These are phyloP conservation scores for Phlyctochytrium planicorne DNA, from an alignment of 192 early-diverging fungal genomes.

Conservation along the genomic window DNA sequence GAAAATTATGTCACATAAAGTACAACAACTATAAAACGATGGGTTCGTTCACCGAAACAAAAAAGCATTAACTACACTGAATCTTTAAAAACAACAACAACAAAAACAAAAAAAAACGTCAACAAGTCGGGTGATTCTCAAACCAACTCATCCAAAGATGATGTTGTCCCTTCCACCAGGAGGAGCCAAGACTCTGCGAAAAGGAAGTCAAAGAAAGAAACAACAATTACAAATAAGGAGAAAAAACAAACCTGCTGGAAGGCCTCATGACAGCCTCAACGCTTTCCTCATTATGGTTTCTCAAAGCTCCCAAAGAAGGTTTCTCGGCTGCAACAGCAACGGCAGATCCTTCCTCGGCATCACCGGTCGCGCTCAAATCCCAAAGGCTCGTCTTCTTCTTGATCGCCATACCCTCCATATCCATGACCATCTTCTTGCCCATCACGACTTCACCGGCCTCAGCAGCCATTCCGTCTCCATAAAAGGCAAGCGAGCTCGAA, in stretches of 20 bases:
- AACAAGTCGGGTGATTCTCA: no score
- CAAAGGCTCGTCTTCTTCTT: no score
- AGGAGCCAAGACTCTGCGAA: conserved; percentile 28
- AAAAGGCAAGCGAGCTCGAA: conserved; percentile 3
- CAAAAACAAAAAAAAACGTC: no score
- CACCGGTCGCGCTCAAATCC: not conserved
- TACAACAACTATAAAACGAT: no score
- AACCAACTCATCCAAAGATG: conserved; percentile 34
- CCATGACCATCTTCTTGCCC: not conserved
- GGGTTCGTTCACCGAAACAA: no score
- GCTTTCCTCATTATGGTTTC: conserved; percentile 37
- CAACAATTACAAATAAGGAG: not conserved
- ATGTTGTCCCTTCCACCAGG: conserved; percentile 35
- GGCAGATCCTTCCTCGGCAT: not conserved
- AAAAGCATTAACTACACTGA: no score
- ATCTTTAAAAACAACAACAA: no score
- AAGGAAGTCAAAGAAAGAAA: not conserved
- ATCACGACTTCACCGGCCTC: not conserved
- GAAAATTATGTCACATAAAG: no score
- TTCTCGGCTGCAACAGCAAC: no score
- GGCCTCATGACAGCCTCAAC: conserved; percentile 16
- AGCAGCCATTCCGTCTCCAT: not conserved
- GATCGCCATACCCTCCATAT: not conserved
- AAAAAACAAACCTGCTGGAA: conserved; percentile 27
- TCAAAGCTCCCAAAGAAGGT: no score